Percentiles rank a stretch among this genome's conserved stretches.
These are phyloP conservation scores for Periconia macrospinosa DNA, from an alignment of 2,329 filamentous ascomycete species.

Conservation along the genomic window DNA sequence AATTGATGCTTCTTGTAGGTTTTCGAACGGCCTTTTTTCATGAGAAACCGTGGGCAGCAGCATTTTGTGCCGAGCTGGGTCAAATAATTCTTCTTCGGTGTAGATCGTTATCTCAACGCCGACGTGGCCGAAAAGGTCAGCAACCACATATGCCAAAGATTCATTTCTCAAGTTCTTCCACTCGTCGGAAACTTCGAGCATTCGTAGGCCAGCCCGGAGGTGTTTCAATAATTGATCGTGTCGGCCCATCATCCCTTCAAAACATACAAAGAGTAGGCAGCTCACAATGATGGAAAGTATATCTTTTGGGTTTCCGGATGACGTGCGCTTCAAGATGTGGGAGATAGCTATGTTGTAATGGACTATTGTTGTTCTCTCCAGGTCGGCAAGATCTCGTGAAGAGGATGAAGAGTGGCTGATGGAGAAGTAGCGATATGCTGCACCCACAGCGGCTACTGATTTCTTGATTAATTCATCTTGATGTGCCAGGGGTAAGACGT, in stretches of 20 bases:
- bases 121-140: background rate
- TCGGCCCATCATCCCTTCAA: slow-evolving; percentile 11
- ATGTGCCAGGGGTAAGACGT: background rate
- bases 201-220: slow-evolving; percentile 8
- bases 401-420: background rate
- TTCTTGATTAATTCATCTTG: background rate
- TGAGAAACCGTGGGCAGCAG: background rate
- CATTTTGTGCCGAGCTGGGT: background rate
- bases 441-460: background rate
- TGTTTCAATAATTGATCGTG: slow-evolving; percentile 8
- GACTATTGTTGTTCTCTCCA: slow-evolving; percentile 3
- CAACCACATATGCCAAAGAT: background rate
- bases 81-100: background rate
- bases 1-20: background rate
- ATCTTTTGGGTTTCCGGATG: background rate
- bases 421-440: background rate
- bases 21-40: background rate
- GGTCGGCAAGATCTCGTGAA: background rate
- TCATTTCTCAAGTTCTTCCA: background rate
- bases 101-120: background rate
- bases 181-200: slow-evolving; percentile 4
- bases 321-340: slow-evolving; percentile 1
- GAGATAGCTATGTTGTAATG: slow-evolving; percentile 11
- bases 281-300: slow-evolving; percentile 6
- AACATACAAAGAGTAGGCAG: slow-evolving; percentile 12